phyloP scores from a whole-genome alignment of 2,329 filamentous ascomycete genomes.

The Alternaria brassicae region DNA sequence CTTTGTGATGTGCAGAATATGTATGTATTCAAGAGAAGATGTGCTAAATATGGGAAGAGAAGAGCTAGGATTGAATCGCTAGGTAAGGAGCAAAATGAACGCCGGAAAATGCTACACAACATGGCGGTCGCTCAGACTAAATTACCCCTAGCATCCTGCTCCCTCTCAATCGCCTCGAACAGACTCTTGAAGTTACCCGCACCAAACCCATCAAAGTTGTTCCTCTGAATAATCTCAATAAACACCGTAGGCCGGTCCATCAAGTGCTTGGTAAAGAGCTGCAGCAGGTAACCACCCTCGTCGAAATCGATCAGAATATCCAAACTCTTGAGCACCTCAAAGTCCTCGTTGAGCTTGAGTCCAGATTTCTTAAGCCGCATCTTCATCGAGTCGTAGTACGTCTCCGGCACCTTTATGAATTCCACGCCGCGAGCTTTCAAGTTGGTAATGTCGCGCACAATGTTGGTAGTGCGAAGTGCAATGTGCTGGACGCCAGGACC shows the following conservation, averaged over 20 bases:
- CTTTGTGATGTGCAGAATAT: neutral
- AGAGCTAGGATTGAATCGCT: neutral
- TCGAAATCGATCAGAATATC: slow-evolving; percentile 96
- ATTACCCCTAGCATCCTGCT: slow-evolving; percentile 87
- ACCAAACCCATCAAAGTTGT: slow-evolving; percentile 90
- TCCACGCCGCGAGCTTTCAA: slow-evolving; percentile 87
- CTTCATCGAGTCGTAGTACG: slow-evolving; percentile 83
- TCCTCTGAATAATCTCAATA: slow-evolving; percentile 92
- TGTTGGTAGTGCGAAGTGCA: slow-evolving; percentile 81
- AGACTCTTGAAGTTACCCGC: slow-evolving; percentile 95
- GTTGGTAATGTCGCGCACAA: slow-evolving; percentile 77
- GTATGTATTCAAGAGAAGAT: neutral
- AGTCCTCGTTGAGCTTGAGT: slow-evolving; percentile 74
- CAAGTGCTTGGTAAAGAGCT: slow-evolving; percentile 72
- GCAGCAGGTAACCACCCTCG: slow-evolving; percentile 82
- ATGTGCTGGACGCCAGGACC: slow-evolving; percentile 94
- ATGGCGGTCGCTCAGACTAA: slow-evolving; percentile 51
- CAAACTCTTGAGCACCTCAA: slow-evolving; percentile 75
- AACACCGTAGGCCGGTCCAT: slow-evolving; percentile 96
- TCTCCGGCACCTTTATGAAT: slow-evolving; percentile 87
- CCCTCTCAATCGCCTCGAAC: slow-evolving; percentile 94
- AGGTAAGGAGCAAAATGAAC: neutral
- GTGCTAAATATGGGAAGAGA: neutral
- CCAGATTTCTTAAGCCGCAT: slow-evolving; percentile 70
- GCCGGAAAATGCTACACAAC: slow-evolving; percentile 9